These are phyloP conservation scores for Thelonectria rubi DNA, from an alignment of 2,329 filamentous ascomycete genomes.

Conservation along the genomic window DNA sequence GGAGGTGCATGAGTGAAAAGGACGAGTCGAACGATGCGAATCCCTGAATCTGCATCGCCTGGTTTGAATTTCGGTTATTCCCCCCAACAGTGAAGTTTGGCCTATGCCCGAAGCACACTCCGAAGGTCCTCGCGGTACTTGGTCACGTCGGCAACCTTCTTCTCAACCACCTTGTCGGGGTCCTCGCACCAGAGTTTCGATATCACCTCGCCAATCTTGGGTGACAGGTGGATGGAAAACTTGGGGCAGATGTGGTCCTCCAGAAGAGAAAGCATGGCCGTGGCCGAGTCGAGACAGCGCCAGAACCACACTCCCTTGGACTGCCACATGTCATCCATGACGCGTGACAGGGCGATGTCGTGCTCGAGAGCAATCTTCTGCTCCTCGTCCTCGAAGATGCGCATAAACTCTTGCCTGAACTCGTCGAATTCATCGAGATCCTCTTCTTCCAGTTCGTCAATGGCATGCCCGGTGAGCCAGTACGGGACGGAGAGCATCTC, in stretches of 20 bases:
- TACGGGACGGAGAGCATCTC: conserved; percentile 33
- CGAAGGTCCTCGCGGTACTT: conserved; percentile 9
- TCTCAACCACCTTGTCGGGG: conserved; percentile 1
- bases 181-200: conserved; percentile 15
- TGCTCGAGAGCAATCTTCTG: conserved; percentile 11
- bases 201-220: conserved; percentile 3
- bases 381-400: conserved; percentile 28
- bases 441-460: conserved; percentile 33
- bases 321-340: conserved; percentile 33
- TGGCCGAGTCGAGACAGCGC: conserved; percentile 8
- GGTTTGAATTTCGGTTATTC: no score
- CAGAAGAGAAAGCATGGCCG: conserved; percentile 7
- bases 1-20: no score
- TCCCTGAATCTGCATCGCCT: no score
- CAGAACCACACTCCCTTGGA: conserved; percentile 36
- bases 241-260: conserved; percentile 16
- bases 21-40: no score
- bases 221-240: neutral
- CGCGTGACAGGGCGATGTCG: conserved; percentile 15
- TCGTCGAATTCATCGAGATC: conserved; percentile 24
- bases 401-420: conserved; percentile 33
- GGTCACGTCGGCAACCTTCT: conserved; percentile 14
- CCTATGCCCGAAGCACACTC: no score
- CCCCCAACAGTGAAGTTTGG: no score
- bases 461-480: conserved; percentile 34